Conservation (phyloP, 1,284 basidiomycete genomes). For the Fomitopsis palustris region DNA sequence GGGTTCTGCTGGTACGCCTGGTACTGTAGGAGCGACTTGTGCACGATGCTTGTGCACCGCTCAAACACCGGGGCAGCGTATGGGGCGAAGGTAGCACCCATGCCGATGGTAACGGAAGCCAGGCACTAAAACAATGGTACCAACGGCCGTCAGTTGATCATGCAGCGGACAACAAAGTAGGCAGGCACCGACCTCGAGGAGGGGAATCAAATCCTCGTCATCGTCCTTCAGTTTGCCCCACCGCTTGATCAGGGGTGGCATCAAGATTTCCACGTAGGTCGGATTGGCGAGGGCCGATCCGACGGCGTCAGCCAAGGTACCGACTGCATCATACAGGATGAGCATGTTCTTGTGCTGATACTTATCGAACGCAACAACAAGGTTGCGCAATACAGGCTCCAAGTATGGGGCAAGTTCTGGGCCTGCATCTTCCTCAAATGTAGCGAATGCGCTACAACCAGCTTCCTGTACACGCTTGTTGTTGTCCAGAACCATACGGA, state of each 20-base stretch:
- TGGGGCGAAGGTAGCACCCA: slow-evolving; percentile 86
- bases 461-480: slow-evolving; percentile 99
- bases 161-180: not conserved
- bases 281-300: slow-evolving; percentile 85
- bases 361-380: slow-evolving; percentile 95
- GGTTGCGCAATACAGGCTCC: slow-evolving; percentile 91
- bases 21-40: slow-evolving; percentile 78
- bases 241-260: slow-evolving; percentile 90
- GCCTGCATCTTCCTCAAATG: slow-evolving; percentile 97
- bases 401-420: slow-evolving; percentile 88
- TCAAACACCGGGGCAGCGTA: slow-evolving; percentile 93
- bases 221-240: slow-evolving; percentile 90
- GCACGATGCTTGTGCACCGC: slow-evolving; percentile 87
- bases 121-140: slow-evolving; percentile 66
- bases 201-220: slow-evolving; percentile 91
- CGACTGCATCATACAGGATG: slow-evolving; percentile 97
- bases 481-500: slow-evolving; percentile 97
- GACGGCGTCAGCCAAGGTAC: slow-evolving; percentile 96
- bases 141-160: not conserved
- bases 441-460: slow-evolving; percentile 98
- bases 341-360: slow-evolving; percentile 99
- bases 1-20: slow-evolving; percentile 82
- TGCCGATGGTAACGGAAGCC: slow-evolving; percentile 95
- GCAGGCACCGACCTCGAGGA: slow-evolving; percentile 72
- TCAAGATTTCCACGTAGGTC: slow-evolving; percentile 89